phyloP scores from a whole-genome alignment of 345 rosid genomes.

The Alliaria petiolata region DNA sequence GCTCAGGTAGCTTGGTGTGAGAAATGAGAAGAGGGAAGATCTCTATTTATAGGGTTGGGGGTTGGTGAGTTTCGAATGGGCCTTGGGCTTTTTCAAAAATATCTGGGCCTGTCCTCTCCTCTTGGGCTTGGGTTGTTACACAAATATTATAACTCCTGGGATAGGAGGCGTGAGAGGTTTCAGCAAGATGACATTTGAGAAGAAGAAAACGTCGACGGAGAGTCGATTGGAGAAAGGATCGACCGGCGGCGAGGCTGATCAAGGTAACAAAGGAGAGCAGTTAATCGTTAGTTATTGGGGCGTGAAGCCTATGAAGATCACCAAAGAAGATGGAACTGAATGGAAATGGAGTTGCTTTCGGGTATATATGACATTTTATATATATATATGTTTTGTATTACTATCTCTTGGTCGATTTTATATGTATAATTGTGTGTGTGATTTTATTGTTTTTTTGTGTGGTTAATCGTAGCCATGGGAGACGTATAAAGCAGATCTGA shows the following conservation, averaged over 20 bases:
- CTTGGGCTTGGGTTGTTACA: no score
- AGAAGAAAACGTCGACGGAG: slow-evolving; percentile 7
- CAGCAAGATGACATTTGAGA: slow-evolving; percentile 27
- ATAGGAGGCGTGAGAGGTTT: background rate
- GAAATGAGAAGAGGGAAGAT: no score
- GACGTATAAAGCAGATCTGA: slow-evolving; percentile 56
- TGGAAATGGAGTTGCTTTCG: slow-evolving; percentile 64
- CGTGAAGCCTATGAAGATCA: slow-evolving; percentile 36
- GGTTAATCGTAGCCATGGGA: slow-evolving; percentile 32
- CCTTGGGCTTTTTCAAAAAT: no score
- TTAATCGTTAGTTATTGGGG: slow-evolving; percentile 55
- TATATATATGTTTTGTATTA: background rate
- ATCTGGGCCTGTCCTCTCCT: no score
- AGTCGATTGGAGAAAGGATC: background rate
- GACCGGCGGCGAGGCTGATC: background rate
- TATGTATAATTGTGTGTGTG: background rate
- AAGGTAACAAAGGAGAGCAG: slow-evolving; percentile 28
- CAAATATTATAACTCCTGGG: background rate
- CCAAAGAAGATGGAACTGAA: slow-evolving; percentile 49
- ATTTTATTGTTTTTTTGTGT: background rate
- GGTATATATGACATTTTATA: slow-evolving; percentile 30
- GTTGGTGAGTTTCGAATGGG: no score
- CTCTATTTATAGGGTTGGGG: no score
- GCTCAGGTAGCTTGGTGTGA: no score
- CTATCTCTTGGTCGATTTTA: background rate